These are phyloP conservation scores for Podaxis sp. DNA, from an alignment of 768 basidiomycete genomes.

Conservation along the genomic window DNA sequence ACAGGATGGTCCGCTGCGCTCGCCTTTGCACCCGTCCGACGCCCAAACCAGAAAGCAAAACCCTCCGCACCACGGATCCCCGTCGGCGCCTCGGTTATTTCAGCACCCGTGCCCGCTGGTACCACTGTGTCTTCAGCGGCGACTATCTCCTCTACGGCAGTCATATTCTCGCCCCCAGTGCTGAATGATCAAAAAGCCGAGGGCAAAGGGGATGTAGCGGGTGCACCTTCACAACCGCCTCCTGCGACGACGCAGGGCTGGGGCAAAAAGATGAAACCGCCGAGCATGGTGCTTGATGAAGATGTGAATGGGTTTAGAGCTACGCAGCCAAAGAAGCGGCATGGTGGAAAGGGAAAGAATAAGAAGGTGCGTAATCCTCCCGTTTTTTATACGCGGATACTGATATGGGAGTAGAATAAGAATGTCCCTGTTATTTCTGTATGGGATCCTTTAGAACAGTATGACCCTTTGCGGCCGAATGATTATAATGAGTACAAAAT, in stretches of 20 bases:
- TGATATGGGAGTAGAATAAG: slow-evolving; percentile 53
- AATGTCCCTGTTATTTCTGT: slow-evolving; percentile 47
- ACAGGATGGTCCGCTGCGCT: slow-evolving; percentile 89
- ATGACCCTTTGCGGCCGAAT: slow-evolving; percentile 82
- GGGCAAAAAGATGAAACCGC: slow-evolving; percentile 89
- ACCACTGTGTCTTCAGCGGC: slow-evolving; percentile 14
- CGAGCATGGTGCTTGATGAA: slow-evolving; percentile 87
- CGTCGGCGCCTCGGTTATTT: slow-evolving; percentile 60
- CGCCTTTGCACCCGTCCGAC: slow-evolving; percentile 82
- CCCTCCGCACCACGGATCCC: slow-evolving; percentile 51
- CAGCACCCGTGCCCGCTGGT: slow-evolving; percentile 29
- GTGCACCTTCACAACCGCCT: slow-evolving; percentile 2
- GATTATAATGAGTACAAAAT: slow-evolving; percentile 88
- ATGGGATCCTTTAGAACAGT: slow-evolving; percentile 81
- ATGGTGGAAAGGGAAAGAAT: slow-evolving; percentile 48
- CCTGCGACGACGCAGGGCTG: slow-evolving; percentile 59
- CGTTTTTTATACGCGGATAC: background rate
- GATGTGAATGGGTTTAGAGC: slow-evolving; percentile 83
- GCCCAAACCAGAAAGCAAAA: slow-evolving; percentile 62
- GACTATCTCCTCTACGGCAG: slow-evolving; percentile 53
- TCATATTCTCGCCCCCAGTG: slow-evolving; percentile 70
- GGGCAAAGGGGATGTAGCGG: slow-evolving; percentile 19
- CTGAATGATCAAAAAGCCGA: slow-evolving; percentile 41
- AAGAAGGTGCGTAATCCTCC: slow-evolving; percentile 56
- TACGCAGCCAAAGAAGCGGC: slow-evolving; percentile 53